These are phyloP conservation scores for Furcasterigmium furcatum DNA, from an alignment of 2,329 filamentous ascomycete genomes.

Conservation along the genomic window DNA sequence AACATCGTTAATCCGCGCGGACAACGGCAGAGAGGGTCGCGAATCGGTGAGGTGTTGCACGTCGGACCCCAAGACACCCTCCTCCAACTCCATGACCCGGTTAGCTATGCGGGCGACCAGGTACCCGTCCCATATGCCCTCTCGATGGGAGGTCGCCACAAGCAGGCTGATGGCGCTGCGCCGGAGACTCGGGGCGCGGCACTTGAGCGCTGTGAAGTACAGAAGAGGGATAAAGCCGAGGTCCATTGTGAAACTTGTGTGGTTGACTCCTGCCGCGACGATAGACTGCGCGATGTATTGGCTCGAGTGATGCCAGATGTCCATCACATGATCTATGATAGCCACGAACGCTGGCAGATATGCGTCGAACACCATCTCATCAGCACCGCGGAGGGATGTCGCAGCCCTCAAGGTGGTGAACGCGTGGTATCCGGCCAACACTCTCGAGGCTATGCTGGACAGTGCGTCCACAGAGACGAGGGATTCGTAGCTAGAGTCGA, in stretches of 20 bases:
- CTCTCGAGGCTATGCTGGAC: no score
- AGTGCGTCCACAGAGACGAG: no score
- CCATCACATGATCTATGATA: no score
- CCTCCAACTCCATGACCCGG: slow-evolving; percentile 35
- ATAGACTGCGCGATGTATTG: no score
- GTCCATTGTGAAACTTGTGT: slow-evolving; percentile 31
- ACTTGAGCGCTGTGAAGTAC: slow-evolving; percentile 44
- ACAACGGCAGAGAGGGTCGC: no score
- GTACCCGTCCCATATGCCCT: slow-evolving; percentile 37
- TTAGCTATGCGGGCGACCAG: slow-evolving; percentile 24
- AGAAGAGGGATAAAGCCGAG: slow-evolving; percentile 41
- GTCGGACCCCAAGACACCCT: slow-evolving; percentile 10
- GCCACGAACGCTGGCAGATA: background rate
- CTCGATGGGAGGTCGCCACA: slow-evolving; percentile 23
- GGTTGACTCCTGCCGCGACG: slow-evolving; percentile 14
- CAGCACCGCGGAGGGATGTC: background rate
- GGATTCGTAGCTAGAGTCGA: no score
- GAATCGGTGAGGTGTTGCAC: no score
- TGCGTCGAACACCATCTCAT: no score
- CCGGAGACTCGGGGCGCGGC: slow-evolving; percentile 36
- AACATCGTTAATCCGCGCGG: no score
- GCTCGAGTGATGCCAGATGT: no score
- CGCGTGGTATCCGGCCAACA: no score
- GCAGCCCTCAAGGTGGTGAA: slow-evolving; percentile 10
- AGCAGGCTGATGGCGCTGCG: slow-evolving; percentile 31